Percentiles rank a stretch among this genome's conserved stretches.
Conservation (phyloP, 768 basidiomycete species). For the Lactarius vividus region DNA sequence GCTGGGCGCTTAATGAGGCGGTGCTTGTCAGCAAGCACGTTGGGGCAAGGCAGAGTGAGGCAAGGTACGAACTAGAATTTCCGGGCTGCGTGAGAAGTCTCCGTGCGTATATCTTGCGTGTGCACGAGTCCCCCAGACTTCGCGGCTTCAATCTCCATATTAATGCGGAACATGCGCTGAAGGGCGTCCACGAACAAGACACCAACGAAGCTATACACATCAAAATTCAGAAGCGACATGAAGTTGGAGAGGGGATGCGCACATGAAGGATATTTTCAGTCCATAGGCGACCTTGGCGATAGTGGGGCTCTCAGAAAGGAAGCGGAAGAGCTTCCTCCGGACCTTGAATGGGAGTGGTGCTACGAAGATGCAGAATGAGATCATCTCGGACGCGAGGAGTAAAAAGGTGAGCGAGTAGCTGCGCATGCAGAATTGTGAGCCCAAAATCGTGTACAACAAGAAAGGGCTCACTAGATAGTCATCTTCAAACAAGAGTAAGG, state of each 20-base stretch:
- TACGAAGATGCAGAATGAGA: constrained; percentile 80
- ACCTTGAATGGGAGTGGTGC: constrained; percentile 78
- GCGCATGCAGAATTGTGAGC: constrained; percentile 3
- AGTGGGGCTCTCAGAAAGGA: constrained; percentile 63
- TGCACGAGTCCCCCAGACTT: constrained; percentile 49
- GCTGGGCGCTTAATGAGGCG: constrained; percentile 59
- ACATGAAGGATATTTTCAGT: constrained; percentile 95
- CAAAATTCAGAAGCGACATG: neutral
- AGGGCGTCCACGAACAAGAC: constrained; percentile 89
- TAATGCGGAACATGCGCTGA: constrained; percentile 86
- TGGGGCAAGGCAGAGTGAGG: constrained; percentile 1
- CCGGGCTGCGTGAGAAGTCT: constrained; percentile 86
- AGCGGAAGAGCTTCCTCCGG: constrained; percentile 67
- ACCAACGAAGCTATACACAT: constrained; percentile 61
- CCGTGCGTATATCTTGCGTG: constrained; percentile 63
- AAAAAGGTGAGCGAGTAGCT: constrained; percentile 81
- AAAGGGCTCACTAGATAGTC: constrained; percentile 46
- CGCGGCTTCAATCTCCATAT: constrained; percentile 66
- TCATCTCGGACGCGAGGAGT: constrained; percentile 82
- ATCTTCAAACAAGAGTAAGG: constrained; percentile 32
- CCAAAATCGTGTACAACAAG: neutral
- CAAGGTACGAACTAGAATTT: constrained; percentile 78
- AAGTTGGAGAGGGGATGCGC: neutral
- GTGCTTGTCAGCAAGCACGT: constrained; percentile 5
- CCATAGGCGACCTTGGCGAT: constrained; percentile 87